Conservation (phyloP, 805 yeast genomes). For the Kuraishia capsulata region DNA sequence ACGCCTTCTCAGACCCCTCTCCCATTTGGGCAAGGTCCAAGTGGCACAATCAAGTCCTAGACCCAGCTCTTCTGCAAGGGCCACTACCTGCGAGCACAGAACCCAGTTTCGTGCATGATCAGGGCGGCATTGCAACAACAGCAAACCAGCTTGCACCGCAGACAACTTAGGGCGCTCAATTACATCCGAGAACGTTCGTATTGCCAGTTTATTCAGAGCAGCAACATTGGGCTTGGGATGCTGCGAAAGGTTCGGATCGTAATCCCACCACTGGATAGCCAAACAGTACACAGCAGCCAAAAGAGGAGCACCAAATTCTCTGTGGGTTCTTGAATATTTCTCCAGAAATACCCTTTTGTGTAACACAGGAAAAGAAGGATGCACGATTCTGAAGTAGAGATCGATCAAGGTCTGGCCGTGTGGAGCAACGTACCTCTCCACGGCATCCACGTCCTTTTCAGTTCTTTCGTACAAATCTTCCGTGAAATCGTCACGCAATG, state of each 20-base stretch:
- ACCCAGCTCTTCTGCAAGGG: slow-evolving; percentile 85
- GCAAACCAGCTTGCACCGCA: slow-evolving; percentile 83
- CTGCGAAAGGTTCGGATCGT: slow-evolving; percentile 66
- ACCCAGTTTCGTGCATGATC: slow-evolving; percentile 69
- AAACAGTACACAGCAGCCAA: slow-evolving; percentile 84
- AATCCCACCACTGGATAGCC: slow-evolving; percentile 94
- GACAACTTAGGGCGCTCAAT: slow-evolving; percentile 83
- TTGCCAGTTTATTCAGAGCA: slow-evolving; percentile 60
- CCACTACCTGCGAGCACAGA: slow-evolving; percentile 76
- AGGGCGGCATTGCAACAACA: slow-evolving; percentile 59
- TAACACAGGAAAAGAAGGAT: slow-evolving; percentile 84
- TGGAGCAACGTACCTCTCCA: slow-evolving; percentile 84
- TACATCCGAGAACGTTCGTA: slow-evolving; percentile 57
- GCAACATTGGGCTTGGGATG: slow-evolving; percentile 73
- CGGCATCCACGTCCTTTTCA: slow-evolving; percentile 71
- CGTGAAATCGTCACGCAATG: slow-evolving; percentile 72
- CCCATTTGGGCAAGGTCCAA: slow-evolving; percentile 96
- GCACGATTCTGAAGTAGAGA: slow-evolving; percentile 75
- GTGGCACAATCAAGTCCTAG: slow-evolving; percentile 81
- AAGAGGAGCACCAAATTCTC: slow-evolving; percentile 86
- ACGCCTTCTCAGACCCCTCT: slow-evolving; percentile 76
- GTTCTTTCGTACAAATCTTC: slow-evolving; percentile 59
- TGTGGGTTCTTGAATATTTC: slow-evolving; percentile 81
- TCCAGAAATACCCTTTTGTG: slow-evolving; percentile 90
- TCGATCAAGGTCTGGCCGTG: slow-evolving; percentile 79